These are phyloP conservation scores for Ustilago bromivora DNA, from an alignment of 1,284 basidiomycete species.

Conservation along the genomic window DNA sequence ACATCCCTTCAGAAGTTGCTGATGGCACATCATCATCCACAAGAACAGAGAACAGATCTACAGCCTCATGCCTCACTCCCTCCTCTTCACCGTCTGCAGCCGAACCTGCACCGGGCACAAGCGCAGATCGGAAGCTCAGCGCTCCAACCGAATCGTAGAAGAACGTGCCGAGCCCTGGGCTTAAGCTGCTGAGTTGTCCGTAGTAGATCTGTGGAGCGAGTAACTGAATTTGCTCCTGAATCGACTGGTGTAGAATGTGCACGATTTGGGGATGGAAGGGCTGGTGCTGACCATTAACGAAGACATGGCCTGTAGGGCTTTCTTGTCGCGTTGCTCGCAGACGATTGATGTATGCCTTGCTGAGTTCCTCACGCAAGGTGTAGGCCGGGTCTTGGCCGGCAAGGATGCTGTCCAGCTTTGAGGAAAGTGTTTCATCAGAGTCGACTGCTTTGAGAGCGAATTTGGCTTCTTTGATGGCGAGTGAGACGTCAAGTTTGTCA, in stretches of 20 bases:
- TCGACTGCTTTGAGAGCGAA: conserved; percentile 31
- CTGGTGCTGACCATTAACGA: conserved; percentile 88
- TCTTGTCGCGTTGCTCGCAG: conserved; percentile 37
- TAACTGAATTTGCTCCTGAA: conserved; percentile 50
- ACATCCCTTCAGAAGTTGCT: conserved; percentile 18
- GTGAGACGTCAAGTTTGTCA: conserved; percentile 27
- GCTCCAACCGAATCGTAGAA: conserved; percentile 90
- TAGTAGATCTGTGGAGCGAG: conserved; percentile 75
- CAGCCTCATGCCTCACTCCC: conserved; percentile 65
- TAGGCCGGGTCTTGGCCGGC: conserved; percentile 14
- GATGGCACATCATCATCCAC: conserved; percentile 5
- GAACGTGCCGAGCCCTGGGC: conserved; percentile 76
- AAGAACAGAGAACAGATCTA: conserved; percentile 46
- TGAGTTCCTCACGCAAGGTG: conserved; percentile 18
- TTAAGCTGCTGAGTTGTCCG: conserved; percentile 75
- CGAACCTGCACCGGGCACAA: conserved; percentile 72
- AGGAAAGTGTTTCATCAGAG: conserved; percentile 9
- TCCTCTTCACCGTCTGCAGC: conserved; percentile 71
- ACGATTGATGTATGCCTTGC: conserved; percentile 45
- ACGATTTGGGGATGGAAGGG: conserved; percentile 77
- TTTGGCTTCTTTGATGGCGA: conserved; percentile 46
- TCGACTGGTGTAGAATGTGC: conserved; percentile 41
- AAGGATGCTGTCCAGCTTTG: conserved; percentile 20
- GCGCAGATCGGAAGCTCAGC: conserved; percentile 77
- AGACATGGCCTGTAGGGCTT: conserved; percentile 72